A percentile compares a stretch with the other conserved stretches of the same genome.
Evolutionary conservation across 192 early-diverging fungal species (phyloP).

Genomic region (Spizellomyces punctatus): DNA sequence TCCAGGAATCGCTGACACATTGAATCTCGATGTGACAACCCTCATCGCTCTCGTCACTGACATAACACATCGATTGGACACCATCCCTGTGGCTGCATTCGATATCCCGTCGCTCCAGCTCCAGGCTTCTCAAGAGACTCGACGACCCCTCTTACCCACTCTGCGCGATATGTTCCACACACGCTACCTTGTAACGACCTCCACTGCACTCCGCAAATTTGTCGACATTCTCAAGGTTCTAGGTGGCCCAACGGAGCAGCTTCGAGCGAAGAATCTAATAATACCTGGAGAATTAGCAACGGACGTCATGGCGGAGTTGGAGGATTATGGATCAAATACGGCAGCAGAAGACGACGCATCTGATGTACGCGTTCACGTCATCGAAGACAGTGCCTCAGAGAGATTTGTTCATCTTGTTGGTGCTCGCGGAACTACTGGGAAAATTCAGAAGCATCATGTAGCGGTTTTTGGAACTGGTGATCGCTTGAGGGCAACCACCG

Average conservation of each 20-base stretch:
- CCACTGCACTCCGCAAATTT: constrained; percentile 39
- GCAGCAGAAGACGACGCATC: constrained; percentile 1
- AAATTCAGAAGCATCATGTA: constrained; percentile 24
- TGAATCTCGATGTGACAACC: constrained; percentile 53
- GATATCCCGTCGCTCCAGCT: constrained; percentile 38
- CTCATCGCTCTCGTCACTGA: constrained; percentile 40
- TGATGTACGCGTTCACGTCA: constrained; percentile 12
- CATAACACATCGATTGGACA: constrained; percentile 35
- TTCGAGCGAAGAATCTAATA: constrained; percentile 37
- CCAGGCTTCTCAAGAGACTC: constrained; percentile 35
- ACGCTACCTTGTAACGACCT: constrained; percentile 34
- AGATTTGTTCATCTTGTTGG: constrained; percentile 26
- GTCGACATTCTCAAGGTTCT: constrained; percentile 35
- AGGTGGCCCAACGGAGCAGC: constrained; percentile 41
- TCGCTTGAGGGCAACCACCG: constrained; percentile 33
- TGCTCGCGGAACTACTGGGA: not conserved
- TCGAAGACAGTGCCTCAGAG: constrained; percentile 33
- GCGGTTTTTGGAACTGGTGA: constrained; percentile 49
- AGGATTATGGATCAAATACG: not conserved
- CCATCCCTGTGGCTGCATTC: constrained; percentile 38
- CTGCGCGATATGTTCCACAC: constrained; percentile 14
- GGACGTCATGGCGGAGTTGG: not conserved
- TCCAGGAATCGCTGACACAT: constrained; percentile 21
- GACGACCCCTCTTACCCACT: constrained; percentile 27
- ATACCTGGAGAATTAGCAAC: not conserved